phyloP scores from a whole-genome alignment of 352 stramenopile genomes.

The Phytophthora fragariae region DNA sequence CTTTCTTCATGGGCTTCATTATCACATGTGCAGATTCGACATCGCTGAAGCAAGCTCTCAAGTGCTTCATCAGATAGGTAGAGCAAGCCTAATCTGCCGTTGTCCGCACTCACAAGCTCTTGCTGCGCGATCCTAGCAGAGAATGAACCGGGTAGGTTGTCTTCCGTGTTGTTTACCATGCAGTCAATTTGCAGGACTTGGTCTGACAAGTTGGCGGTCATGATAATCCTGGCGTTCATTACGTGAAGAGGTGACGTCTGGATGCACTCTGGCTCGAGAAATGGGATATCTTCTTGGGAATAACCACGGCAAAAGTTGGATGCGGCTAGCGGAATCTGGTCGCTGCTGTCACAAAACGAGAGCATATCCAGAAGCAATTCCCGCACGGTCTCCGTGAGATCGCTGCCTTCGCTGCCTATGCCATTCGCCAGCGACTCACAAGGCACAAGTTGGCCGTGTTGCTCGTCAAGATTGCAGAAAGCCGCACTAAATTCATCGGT shows the following conservation, averaged over 20 bases:
- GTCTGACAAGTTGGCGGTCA: slow-evolving; percentile 29
- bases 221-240: slow-evolving; percentile 12
- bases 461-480: slow-evolving; percentile 21
- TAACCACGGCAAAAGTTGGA: not conserved
- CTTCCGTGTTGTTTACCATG: not conserved
- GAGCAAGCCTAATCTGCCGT: slow-evolving; percentile 18
- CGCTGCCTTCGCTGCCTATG: not conserved
- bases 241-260: slow-evolving; percentile 2
- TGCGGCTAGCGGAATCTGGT: slow-evolving; percentile 22
- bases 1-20: slow-evolving; percentile 3
- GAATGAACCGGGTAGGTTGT: not conserved
- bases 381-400: slow-evolving; percentile 4
- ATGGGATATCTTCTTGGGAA: not conserved
- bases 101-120: slow-evolving; percentile 18
- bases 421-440: slow-evolving; percentile 13
- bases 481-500: slow-evolving; percentile 11
- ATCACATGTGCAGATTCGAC: slow-evolving; percentile 35
- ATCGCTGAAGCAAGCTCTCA: slow-evolving; percentile 27
- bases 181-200: slow-evolving; percentile 32
- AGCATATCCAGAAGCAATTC: slow-evolving; percentile 22
- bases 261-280: not conserved
- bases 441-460: slow-evolving; percentile 15
- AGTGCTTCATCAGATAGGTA: slow-evolving; percentile 28
- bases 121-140: slow-evolving; percentile 16
- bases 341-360: slow-evolving; percentile 21